Evolutionary conservation across 2,329 filamentous ascomycete genomes (phyloP).

Genomic region (Fusarium graminum): DNA sequence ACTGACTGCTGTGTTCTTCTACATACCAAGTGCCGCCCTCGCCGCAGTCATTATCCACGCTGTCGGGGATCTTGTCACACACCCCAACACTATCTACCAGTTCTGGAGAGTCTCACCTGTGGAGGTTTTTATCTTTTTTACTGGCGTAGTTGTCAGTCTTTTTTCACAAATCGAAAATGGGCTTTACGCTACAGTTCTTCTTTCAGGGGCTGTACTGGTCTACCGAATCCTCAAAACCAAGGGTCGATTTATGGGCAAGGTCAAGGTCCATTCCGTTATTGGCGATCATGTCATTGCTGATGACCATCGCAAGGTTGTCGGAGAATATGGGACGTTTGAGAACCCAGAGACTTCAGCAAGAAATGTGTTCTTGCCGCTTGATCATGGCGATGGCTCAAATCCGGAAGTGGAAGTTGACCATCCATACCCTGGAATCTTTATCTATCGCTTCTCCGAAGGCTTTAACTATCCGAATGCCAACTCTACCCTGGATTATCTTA

Average conservation of each 20-base stretch:
- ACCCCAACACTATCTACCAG: slow-evolving; percentile 90
- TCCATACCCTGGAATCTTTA: slow-evolving; percentile 93
- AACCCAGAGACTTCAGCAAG: slow-evolving; percentile 66
- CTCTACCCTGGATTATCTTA: slow-evolving; percentile 85
- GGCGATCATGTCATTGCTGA: slow-evolving; percentile 79
- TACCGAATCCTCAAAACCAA: slow-evolving; percentile 86
- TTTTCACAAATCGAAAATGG: slow-evolving; percentile 92
- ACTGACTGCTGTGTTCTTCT: slow-evolving; percentile 89
- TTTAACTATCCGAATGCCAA: slow-evolving; percentile 97
- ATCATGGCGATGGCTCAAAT: slow-evolving; percentile 91
- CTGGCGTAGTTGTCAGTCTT: slow-evolving; percentile 89
- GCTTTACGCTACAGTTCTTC: slow-evolving; percentile 86
- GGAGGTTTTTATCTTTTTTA: slow-evolving; percentile 92
- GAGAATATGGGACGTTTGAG: slow-evolving; percentile 70
- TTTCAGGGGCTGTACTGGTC: slow-evolving; percentile 82
- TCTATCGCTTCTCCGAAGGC: slow-evolving; percentile 93
- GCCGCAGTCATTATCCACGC: slow-evolving; percentile 96
- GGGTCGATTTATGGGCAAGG: slow-evolving; percentile 81
- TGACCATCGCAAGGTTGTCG: slow-evolving; percentile 61
- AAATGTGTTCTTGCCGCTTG: slow-evolving; percentile 88
- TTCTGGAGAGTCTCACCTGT: slow-evolving; percentile 95
- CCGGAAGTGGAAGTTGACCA: slow-evolving; percentile 82
- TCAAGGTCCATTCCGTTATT: slow-evolving; percentile 80
- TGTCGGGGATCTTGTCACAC: slow-evolving; percentile 90
- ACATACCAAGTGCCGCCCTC: slow-evolving; percentile 85